These are phyloP conservation scores for Pleurotus ostreatus DNA, from an alignment of 768 basidiomycete species.

Conservation along the genomic window DNA sequence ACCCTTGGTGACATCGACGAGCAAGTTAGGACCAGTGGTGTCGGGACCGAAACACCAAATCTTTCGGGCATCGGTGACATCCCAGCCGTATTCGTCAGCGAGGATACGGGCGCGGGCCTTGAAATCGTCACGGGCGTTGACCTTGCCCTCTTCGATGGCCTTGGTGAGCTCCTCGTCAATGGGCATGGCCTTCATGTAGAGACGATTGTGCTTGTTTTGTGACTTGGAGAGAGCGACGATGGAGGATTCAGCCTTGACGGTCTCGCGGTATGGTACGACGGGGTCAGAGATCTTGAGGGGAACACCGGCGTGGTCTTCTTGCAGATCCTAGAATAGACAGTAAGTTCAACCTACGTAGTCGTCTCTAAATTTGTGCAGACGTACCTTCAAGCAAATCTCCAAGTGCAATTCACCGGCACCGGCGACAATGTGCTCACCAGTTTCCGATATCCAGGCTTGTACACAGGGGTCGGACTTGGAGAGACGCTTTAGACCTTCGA, in stretches of 20 bases:
- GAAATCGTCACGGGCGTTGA: constrained; percentile 94
- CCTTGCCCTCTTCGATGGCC: constrained; percentile 85
- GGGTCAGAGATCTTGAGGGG: constrained; percentile 98
- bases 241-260: constrained; percentile 91
- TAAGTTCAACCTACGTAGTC: constrained; percentile 8
- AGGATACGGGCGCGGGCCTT: constrained; percentile 93
- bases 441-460: constrained; percentile 87
- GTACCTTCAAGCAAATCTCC: constrained; percentile 98
- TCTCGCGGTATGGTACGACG: constrained; percentile 97
- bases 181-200: constrained; percentile 91
- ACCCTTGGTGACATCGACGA: constrained; percentile 99
- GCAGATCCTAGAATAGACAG: constrained; percentile 67
- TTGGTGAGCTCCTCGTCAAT: constrained; percentile 91
- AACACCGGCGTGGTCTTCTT: constrained; percentile 99
- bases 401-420: constrained; percentile 99
- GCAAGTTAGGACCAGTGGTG: constrained; percentile 92
- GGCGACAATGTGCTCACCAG: constrained; percentile 97
- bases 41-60: constrained; percentile 99
- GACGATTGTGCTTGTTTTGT: constrained; percentile 99
- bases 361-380: neutral
- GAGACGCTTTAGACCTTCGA: constrained; percentile 99
- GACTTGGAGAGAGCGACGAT: constrained; percentile 98
- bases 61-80: constrained; percentile 98
- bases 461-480: constrained; percentile 99
- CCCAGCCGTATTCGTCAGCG: constrained; percentile 97